phyloP scores from a whole-genome alignment of 1,284 basidiomycete genomes.

The Uromyces viciae-fabae region DNA sequence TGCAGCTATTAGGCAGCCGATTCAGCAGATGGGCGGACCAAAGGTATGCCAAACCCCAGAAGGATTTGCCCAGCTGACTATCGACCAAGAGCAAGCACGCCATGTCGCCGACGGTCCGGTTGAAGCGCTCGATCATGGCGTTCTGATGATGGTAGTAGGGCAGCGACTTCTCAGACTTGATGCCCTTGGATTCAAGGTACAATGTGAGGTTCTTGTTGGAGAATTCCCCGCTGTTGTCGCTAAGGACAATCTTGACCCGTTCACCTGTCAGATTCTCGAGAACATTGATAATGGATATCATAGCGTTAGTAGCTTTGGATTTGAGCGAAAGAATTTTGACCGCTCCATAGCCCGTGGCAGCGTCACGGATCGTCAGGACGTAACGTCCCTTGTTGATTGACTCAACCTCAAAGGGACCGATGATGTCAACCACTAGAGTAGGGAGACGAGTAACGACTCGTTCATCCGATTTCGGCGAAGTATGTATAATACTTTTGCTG shows the following conservation, averaged over 20 bases:
- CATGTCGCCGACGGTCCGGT: conserved; percentile 10
- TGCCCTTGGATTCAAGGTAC: not conserved
- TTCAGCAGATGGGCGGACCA: not conserved
- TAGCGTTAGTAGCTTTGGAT: not conserved
- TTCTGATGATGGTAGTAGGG: not conserved
- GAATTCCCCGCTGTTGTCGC: not conserved
- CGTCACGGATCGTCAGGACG: not conserved
- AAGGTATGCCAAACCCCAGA: not conserved
- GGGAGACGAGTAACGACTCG: not conserved
- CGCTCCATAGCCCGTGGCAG: not conserved
- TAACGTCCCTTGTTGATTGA: not conserved
- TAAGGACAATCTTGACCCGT: not conserved
- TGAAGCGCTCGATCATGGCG: not conserved
- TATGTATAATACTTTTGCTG: not conserved
- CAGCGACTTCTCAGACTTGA: not conserved
- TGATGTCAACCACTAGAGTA: not conserved
- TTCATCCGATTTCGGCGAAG: too few species aligned
- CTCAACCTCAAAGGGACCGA: not conserved
- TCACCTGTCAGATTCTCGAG: not conserved
- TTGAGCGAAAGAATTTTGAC: not conserved
- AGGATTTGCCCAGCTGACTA: not conserved
- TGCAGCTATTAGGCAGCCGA: not conserved
- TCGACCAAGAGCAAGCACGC: not conserved
- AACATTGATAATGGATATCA: not conserved
- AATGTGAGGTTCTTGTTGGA: not conserved